phyloP scores from a whole-genome alignment of 176 grass and related monocot species.

The Ampelocalamus luodianensis region DNA sequence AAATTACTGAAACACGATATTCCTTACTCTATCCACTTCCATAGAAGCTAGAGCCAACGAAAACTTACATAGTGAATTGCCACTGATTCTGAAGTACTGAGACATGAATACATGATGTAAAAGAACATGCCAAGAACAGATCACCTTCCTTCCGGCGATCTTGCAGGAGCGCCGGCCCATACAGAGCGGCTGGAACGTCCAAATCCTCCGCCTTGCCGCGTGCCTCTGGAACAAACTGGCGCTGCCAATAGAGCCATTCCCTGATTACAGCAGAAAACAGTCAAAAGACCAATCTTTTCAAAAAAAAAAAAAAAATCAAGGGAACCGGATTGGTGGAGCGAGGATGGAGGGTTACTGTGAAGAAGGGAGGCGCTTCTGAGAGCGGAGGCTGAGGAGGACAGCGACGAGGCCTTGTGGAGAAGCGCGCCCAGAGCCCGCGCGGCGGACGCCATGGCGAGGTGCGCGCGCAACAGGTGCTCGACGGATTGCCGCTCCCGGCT shows the following conservation, averaged over 20 bases:
- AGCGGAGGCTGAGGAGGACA: conserved; percentile 43
- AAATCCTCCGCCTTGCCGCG: conserved; percentile 58
- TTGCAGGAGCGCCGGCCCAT: conserved; percentile 97
- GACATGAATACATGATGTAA: not conserved
- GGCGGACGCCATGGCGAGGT: conserved; percentile 56
- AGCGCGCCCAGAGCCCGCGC: conserved; percentile 56
- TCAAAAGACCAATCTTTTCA: not conserved
- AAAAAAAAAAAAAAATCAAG: not conserved
- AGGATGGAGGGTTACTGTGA: conserved; percentile 33
- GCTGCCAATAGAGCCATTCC: conserved; percentile 23
- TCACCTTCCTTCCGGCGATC: conserved; percentile 99
- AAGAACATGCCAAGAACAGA: conserved; percentile 1
- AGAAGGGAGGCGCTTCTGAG: conserved; percentile 48
- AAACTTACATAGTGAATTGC: not conserved
- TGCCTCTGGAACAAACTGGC: conserved; percentile 24
- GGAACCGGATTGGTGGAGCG: conserved; percentile 8
- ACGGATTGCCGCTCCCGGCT: conserved; percentile 42
- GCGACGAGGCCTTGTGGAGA: conserved; percentile 40
- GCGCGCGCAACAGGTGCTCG: conserved; percentile 43
- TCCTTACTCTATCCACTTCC: not conserved
- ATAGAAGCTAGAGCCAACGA: not conserved
- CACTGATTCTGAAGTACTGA: not conserved
- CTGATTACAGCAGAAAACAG: conserved; percentile 37
- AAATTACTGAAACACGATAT: not conserved
- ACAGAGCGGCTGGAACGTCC: conserved; percentile 71